Base-by-base conservation (phyloP, 441 rosid species). In the Flueggea neowawraea region DNA sequence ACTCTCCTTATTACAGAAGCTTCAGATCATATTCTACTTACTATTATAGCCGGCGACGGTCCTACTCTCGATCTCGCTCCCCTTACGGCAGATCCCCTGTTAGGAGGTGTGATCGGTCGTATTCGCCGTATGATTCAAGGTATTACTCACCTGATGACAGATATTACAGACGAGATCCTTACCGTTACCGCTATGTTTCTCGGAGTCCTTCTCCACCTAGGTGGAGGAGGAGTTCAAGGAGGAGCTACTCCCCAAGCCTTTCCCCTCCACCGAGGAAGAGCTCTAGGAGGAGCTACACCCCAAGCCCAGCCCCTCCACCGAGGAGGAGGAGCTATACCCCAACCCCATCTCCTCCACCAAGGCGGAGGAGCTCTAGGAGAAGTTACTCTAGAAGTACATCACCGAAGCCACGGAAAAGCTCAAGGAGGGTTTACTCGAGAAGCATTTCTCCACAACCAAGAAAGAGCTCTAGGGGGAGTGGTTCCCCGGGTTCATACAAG, bases 21-120 rank as follows among this genome's bases (percentile, higher is more conserved):
- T 71, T 66, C 11, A 76, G 79, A 53, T 82, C 87, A 2, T 53
- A 74, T 62, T 78, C 90, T 28, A 76, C 89, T 10, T 69, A 72
- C 15, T 63, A 77, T 43, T 43, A 63, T 22, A 60, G 71, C 22
- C 68, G 80, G 39, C 63, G 48, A 4, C 73, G 80, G 60, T 77
- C 80, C 0, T 73, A 70, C 71, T 83, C 87, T 2, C 57, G 67
- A 43, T 77, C 87, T 12, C 69, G 31, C 16, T 82, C 90, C 51
- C 77, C 84, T 55, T 78, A 73, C 62, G 62, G 76, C 4, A 79
- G 84, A 69, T 89, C 87, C 7, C 89, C 88, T 10, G 79, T 71
- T 17, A 64, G 80, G 9, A 70, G 80, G 69, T 73, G 65, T 5
- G 81, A 81, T 10, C 58, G 81, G 49, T 86, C 90, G 0, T 72